Conservation (phyloP, 345 rosid species). For the Eucalyptus lansdowneana region DNA sequence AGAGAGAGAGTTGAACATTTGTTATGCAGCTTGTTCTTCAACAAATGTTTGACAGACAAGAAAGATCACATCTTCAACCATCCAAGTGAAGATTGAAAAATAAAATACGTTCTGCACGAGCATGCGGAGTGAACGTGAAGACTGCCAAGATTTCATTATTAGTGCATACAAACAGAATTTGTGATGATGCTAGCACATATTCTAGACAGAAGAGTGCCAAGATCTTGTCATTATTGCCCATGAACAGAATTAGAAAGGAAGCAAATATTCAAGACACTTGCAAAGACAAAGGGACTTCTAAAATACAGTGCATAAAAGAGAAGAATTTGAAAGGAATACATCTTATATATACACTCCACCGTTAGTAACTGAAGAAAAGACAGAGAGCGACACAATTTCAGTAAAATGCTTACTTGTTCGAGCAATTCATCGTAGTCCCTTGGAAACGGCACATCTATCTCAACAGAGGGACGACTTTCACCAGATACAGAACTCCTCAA, state of each 20-base stretch:
- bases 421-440: constrained; percentile 55
- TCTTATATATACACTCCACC: neutral
- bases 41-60: neutral
- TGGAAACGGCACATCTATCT: constrained; percentile 47
- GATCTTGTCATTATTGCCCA: neutral
- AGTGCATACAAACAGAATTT: neutral
- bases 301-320: neutral
- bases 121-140: neutral
- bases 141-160: neutral
- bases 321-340: neutral
- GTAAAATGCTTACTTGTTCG: constrained; percentile 35
- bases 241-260: neutral
- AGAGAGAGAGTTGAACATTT: neutral
- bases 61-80: neutral
- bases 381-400: neutral
- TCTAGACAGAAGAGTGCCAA: neutral
- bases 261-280: neutral
- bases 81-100: neutral
- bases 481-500: constrained; percentile 14
- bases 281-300: neutral
- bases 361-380: neutral
- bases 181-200: neutral
- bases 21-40: neutral
- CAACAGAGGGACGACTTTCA: constrained; percentile 13
- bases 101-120: neutral